Evolutionary conservation across 169 alveolate species (phyloP).

Genomic region (Neospora caninum): DNA sequence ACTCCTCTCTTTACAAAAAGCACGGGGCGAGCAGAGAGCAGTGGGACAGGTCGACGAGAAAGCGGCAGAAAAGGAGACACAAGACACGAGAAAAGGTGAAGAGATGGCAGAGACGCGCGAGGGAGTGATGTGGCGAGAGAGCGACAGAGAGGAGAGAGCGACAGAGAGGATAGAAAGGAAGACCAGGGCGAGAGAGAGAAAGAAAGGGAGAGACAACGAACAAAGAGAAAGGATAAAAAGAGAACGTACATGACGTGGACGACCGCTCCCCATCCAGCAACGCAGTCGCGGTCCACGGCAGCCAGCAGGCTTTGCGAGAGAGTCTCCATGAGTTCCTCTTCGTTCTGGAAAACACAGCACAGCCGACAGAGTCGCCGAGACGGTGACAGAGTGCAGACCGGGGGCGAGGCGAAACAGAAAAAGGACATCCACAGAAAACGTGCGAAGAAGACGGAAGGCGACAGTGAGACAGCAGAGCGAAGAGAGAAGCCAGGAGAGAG

Average conservation of each 20-base stretch:
- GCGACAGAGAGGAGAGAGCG: background rate
- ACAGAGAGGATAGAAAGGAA: no score
- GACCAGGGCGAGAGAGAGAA: no score
- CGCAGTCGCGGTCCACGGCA: constrained; percentile 95
- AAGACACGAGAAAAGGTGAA: background rate
- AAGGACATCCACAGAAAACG: background rate
- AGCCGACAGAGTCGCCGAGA: background rate
- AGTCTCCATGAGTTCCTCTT: constrained; percentile 93
- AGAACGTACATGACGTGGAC: constrained; percentile 85
- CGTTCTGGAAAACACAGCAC: constrained; percentile 69
- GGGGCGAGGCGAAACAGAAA: background rate
- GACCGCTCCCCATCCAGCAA: constrained; percentile 98
- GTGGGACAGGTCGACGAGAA: no score
- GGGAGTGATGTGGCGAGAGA: background rate
- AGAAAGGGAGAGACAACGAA: background rate
- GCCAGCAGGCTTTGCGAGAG: constrained; percentile 94
- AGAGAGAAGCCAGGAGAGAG: no score
- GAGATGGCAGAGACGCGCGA: no score
- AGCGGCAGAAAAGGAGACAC: background rate
- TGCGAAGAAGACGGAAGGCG: background rate
- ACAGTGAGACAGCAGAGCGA: no score
- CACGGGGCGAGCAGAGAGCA: no score
- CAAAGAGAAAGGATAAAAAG: background rate
- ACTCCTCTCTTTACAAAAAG: no score
- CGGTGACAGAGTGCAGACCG: no score